phyloP scores from a whole-genome alignment of 2,329 filamentous ascomycete genomes.

The Hirsutella minnesotensis region DNA sequence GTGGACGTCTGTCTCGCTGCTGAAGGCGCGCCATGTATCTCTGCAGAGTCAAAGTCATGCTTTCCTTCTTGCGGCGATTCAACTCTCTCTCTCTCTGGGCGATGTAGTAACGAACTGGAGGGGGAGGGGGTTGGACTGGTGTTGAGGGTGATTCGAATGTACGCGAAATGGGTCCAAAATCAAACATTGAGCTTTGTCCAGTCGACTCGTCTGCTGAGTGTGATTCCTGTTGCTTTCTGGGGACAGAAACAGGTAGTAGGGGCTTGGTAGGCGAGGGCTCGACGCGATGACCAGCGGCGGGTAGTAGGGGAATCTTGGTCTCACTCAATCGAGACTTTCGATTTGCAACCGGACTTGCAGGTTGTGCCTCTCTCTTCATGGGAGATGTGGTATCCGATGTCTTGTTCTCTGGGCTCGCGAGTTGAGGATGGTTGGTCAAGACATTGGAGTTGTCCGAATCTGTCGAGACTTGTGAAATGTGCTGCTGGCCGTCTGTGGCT shows the following conservation, averaged over 20 bases:
- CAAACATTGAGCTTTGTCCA: constrained; percentile 8
- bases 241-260: constrained; percentile 17
- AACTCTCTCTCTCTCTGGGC: no score
- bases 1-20: no score
- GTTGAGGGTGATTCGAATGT: constrained; percentile 15
- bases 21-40: no score
- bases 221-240: constrained; percentile 8
- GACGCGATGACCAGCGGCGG: constrained; percentile 10
- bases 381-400: constrained; percentile 17
- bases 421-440: no score
- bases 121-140: no score
- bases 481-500: no score
- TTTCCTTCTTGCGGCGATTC: no score
- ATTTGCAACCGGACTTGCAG: constrained; percentile 14
- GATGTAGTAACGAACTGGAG: no score
- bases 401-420: background rate
- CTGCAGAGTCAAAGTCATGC: no score
- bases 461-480: no score
- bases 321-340: constrained; percentile 15
- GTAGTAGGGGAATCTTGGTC: constrained; percentile 17
- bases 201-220: constrained; percentile 2
- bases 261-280: constrained; percentile 18
- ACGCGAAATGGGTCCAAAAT: constrained; percentile 16
- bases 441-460: no score
- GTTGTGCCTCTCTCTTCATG: constrained; percentile 16